Percentiles rank a stretch among this genome's conserved stretches.
Evolutionary conservation across 2,329 filamentous ascomycete genomes (phyloP).

Genomic region (Beauveria sp.): DNA sequence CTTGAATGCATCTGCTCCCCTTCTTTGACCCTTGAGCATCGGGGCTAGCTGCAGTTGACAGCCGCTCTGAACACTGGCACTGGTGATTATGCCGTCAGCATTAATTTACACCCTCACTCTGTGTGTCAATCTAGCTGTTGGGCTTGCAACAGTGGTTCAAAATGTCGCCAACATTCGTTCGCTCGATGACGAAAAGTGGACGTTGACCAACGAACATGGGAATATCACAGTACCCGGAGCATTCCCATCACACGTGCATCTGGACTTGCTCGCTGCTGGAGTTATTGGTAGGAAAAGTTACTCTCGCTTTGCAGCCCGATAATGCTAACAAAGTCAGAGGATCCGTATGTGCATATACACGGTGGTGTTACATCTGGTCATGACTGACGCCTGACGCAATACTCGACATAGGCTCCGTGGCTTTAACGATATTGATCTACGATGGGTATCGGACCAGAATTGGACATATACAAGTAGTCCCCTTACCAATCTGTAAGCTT

Average conservation of each 20-base stretch:
- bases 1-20: not conserved
- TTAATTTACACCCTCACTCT: not conserved
- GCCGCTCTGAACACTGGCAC: not conserved
- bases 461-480: constrained; percentile 51
- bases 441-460: constrained; percentile 45
- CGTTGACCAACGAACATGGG: constrained; percentile 5
- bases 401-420: constrained; percentile 21
- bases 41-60: not conserved
- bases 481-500: constrained; percentile 20
- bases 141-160: not conserved
- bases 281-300: constrained; percentile 39
- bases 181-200: not conserved
- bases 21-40: not conserved
- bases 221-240: constrained; percentile 37
- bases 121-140: not conserved
- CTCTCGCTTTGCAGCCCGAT: not conserved
- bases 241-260: constrained; percentile 51
- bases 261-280: constrained; percentile 46
- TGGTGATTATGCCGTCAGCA: not conserved
- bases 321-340: not conserved
- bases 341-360: not conserved
- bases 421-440: constrained; percentile 52
- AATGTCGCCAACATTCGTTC: not conserved
- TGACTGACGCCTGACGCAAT: not conserved
- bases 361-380: too few species aligned